Percentiles rank a stretch among this genome's conserved stretches.
Evolutionary conservation across 225 moss, liverwort and hornwort species (phyloP).

Genomic region (Lunularia cruciata): DNA sequence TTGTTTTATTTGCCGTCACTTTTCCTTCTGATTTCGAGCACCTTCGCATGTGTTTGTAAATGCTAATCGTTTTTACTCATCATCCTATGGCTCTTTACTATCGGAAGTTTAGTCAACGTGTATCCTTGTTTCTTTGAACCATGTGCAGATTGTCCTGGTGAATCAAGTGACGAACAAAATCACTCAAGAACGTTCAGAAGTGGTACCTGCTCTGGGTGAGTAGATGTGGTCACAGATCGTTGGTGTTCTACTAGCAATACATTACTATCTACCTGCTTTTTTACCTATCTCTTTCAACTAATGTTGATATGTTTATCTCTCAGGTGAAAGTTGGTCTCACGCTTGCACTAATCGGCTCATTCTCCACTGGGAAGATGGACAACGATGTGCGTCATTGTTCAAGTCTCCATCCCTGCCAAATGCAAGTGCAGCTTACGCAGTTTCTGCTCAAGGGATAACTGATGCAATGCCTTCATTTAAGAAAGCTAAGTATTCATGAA

Average conservation of each 20-base stretch:
- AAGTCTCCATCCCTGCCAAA: conserved; percentile 83
- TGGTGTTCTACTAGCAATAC: no score
- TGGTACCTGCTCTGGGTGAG: conserved; percentile 81
- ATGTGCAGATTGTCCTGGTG: conserved; percentile 73
- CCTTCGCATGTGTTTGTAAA: no score
- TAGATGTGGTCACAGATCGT: not conserved
- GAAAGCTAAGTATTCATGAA: conserved; percentile 24
- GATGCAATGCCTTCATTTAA: conserved; percentile 47
- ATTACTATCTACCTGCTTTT: not conserved
- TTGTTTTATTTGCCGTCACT: not conserved
- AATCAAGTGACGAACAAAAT: conserved; percentile 92
- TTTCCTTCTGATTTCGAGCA: not conserved
- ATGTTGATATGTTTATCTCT: not conserved
- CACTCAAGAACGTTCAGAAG: conserved; percentile 71
- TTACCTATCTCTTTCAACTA: not conserved
- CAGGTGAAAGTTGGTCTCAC: conserved; percentile 95
- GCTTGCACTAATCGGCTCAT: conserved; percentile 84
- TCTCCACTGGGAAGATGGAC: conserved; percentile 80
- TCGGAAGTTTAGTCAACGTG: not conserved
- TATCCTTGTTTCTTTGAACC: not conserved
- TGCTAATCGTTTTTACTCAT: no score
- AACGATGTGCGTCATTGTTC: conserved; percentile 67
- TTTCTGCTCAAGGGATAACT: conserved; percentile 66
- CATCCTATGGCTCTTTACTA: no score
- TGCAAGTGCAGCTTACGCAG: conserved; percentile 55